These are phyloP conservation scores for Plasmodium ovale DNA, from an alignment of 169 alveolate species.

Conservation along the genomic window DNA sequence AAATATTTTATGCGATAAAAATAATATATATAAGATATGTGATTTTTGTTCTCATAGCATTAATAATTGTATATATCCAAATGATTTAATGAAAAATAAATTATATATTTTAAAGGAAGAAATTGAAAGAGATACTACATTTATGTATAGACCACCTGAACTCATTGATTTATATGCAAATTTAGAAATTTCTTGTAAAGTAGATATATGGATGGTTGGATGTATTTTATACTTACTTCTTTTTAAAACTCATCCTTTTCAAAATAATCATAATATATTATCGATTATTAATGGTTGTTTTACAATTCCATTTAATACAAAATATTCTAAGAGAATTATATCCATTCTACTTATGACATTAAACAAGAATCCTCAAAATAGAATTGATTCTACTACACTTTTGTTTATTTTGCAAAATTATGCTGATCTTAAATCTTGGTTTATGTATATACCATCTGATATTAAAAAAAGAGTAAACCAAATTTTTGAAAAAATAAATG, in stretches of 20 bases:
- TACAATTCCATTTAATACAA: conserved; percentile 23
- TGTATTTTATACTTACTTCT: conserved; percentile 88
- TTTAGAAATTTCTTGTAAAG: conserved; percentile 85
- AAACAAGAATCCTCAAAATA: conserved; percentile 43
- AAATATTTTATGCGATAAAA: conserved; percentile 70
- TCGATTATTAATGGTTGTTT: conserved; percentile 79
- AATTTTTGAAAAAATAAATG: conserved; percentile 65
- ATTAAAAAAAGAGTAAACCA: conserved; percentile 44
- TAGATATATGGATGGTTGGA: conserved; percentile 93
- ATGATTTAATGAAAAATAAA: conserved; percentile 36
- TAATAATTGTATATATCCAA: conserved; percentile 74
- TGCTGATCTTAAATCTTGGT: conserved; percentile 67
- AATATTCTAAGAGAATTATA: conserved; percentile 58
- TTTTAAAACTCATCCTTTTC: conserved; percentile 80
- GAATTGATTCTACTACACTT: conserved; percentile 68
- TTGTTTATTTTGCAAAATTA: conserved; percentile 67
- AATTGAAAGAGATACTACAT: conserved; percentile 90
- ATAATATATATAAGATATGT: conserved; percentile 88
- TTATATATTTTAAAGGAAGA: conserved; percentile 84
- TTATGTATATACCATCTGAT: conserved; percentile 30
- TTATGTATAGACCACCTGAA: conserved; percentile 94
- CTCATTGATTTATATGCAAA: conserved; percentile 88
- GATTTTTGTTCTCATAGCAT: conserved; percentile 92
- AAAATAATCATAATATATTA: conserved; percentile 71
- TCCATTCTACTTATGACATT: conserved; percentile 56